phyloP scores from a whole-genome alignment of 2,329 filamentous ascomycete genomes.

The Penicillium sp. region DNA sequence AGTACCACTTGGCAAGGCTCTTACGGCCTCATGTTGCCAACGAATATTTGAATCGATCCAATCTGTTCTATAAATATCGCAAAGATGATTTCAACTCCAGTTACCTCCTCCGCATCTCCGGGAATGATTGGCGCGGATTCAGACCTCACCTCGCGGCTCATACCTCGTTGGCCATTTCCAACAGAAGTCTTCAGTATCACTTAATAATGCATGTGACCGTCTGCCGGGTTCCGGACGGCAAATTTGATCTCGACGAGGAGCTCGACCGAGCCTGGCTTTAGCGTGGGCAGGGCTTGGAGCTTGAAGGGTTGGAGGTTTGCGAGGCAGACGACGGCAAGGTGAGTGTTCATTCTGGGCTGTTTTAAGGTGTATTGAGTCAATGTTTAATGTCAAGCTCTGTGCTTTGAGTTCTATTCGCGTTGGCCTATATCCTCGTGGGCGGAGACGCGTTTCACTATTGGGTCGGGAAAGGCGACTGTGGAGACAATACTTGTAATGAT shows the following conservation, averaged over 20 bases:
- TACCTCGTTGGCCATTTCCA: not conserved
- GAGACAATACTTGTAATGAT: no score
- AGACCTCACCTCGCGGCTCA: conserved; percentile 34
- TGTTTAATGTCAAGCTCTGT: not conserved
- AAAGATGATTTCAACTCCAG: conserved; percentile 46
- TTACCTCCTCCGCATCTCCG: conserved; percentile 31
- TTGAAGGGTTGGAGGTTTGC: conserved; percentile 45
- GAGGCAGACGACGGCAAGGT: conserved; percentile 47
- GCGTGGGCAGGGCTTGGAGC: conserved; percentile 47
- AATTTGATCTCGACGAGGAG: conserved; percentile 55
- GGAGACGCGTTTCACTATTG: no score
- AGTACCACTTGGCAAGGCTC: conserved; percentile 34
- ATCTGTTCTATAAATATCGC: conserved; percentile 30
- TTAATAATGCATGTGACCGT: conserved; percentile 51
- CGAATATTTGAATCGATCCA: conserved; percentile 47
- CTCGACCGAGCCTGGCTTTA: conserved; percentile 51
- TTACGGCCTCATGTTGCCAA: conserved; percentile 45
- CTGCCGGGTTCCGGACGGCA: conserved; percentile 55
- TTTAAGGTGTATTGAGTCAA: not conserved
- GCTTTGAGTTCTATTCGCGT: not conserved
- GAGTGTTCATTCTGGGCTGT: conserved; percentile 37
- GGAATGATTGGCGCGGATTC: conserved; percentile 46
- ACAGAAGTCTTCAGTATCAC: conserved; percentile 43
- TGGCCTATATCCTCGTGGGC: not conserved
- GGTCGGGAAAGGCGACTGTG: no score